These are phyloP conservation scores for Fusarium nanum DNA, from an alignment of 2,329 filamentous ascomycete species.

Conservation along the genomic window DNA sequence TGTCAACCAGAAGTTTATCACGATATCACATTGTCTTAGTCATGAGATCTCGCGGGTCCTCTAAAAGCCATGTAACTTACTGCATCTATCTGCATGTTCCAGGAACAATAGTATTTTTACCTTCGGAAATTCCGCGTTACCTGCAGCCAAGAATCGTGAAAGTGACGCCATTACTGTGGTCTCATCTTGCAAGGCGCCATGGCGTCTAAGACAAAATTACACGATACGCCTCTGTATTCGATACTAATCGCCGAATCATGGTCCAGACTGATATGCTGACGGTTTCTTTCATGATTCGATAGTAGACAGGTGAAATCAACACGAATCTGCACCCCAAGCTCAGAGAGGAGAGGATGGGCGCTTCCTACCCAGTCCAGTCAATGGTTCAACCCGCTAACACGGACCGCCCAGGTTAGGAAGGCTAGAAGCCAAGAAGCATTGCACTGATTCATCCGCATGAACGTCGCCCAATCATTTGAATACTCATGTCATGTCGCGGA, in stretches of 20 bases:
- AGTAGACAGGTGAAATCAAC: neutral
- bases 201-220: neutral
- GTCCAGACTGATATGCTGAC: neutral
- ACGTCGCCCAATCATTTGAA: neutral
- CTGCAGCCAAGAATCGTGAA: neutral
- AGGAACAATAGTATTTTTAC: neutral
- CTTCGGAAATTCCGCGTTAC: neutral
- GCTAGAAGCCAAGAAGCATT: conserved; percentile 7
- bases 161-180: conserved; percentile 19
- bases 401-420: conserved; percentile 18
- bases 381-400: conserved; percentile 21
- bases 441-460: neutral
- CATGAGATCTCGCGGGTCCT: neutral
- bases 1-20: neutral
- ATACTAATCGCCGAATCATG: neutral
- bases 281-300: neutral
- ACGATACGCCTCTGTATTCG: neutral
- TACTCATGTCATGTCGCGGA: neutral
- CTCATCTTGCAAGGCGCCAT: conserved; percentile 5
- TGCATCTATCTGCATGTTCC: neutral
- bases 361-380: neutral
- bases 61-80: neutral
- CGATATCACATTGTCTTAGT: neutral
- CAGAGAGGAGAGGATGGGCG: conserved; percentile 6
- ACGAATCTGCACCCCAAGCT: neutral